Evolutionary conservation across 202 grass and related monocot species (phyloP).

Genomic region (Panicum virgatum): DNA sequence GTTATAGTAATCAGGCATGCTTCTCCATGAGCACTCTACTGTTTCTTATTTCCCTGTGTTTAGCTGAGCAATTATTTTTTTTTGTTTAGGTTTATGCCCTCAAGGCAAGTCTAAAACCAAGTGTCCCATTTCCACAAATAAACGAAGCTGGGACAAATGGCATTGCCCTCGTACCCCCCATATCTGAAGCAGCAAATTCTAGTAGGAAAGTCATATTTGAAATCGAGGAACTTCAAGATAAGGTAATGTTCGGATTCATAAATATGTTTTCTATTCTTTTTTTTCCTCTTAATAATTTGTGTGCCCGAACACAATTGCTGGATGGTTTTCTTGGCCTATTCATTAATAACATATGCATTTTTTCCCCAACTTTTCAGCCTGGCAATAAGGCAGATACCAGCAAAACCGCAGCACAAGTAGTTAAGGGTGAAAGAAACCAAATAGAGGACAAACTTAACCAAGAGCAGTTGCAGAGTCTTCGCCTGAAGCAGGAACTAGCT

Average conservation of each 20-base stretch:
- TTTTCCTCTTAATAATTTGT: background rate
- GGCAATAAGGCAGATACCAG: slow-evolving; percentile 40
- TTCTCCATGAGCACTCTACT: background rate
- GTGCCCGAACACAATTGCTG: background rate
- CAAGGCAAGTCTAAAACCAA: slow-evolving; percentile 53
- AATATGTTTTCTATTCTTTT: background rate
- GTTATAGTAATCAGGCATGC: slow-evolving; percentile 68
- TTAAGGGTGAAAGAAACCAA: slow-evolving; percentile 44
- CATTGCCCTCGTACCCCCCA: background rate
- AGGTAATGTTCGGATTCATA: slow-evolving; percentile 43
- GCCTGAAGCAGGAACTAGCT: slow-evolving; percentile 58
- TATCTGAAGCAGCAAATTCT: slow-evolving; percentile 41
- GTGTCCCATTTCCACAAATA: slow-evolving; percentile 26
- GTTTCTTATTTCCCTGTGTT: slow-evolving; percentile 29
- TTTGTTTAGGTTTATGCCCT: slow-evolving; percentile 62
- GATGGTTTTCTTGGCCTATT: background rate
- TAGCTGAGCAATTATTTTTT: slow-evolving; percentile 17
- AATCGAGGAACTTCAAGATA: slow-evolving; percentile 64
- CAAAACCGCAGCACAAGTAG: slow-evolving; percentile 39
- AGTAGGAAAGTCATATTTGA: slow-evolving; percentile 59
- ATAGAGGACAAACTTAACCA: slow-evolving; percentile 55
- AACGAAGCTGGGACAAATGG: slow-evolving; percentile 37
- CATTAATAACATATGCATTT: background rate
- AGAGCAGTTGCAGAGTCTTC: slow-evolving; percentile 49
- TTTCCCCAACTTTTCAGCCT: slow-evolving; percentile 30